phyloP scores from a whole-genome alignment of 2,329 filamentous ascomycete species.

The Cytospora schulzeri region DNA sequence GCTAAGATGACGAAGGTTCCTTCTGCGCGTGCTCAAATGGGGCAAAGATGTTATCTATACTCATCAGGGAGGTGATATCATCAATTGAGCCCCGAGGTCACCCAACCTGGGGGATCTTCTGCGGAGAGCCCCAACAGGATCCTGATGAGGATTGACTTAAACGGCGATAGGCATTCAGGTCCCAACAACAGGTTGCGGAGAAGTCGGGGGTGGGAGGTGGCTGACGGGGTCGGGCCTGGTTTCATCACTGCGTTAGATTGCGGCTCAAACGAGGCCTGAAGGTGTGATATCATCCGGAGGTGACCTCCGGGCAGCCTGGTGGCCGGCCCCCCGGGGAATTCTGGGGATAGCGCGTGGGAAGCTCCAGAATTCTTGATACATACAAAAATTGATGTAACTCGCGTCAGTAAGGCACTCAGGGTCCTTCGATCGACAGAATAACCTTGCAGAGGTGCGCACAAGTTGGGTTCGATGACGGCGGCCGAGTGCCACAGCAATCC shows the following conservation, averaged over 20 bases:
- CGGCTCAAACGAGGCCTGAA: not conserved
- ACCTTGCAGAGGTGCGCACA: not conserved
- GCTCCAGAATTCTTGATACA: not conserved
- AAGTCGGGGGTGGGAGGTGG: not conserved
- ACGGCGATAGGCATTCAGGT: not conserved
- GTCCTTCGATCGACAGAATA: not conserved
- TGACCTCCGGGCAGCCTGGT: not conserved
- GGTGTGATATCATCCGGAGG: constrained; percentile 16
- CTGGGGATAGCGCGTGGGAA: not conserved
- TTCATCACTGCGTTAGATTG: not conserved
- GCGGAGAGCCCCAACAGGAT: not conserved
- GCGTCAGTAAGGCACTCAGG: not conserved
- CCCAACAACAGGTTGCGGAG: not conserved
- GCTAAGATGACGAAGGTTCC: not conserved
- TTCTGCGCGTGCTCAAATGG: not conserved
- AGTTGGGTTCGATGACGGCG: not conserved
- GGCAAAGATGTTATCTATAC: not conserved
- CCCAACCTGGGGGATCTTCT: not conserved
- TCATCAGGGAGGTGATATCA: not conserved
- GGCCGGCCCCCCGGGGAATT: not conserved
- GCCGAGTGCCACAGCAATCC: not conserved
- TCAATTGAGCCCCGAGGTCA: not conserved
- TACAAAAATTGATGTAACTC: constrained; percentile 21
- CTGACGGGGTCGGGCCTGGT: not conserved
- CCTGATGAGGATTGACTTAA: not conserved